A percentile compares a stretch with the other conserved stretches of the same genome.
Evolutionary conservation across 2,329 filamentous ascomycete genomes (phyloP).

Genomic region (Fusarium udum): DNA sequence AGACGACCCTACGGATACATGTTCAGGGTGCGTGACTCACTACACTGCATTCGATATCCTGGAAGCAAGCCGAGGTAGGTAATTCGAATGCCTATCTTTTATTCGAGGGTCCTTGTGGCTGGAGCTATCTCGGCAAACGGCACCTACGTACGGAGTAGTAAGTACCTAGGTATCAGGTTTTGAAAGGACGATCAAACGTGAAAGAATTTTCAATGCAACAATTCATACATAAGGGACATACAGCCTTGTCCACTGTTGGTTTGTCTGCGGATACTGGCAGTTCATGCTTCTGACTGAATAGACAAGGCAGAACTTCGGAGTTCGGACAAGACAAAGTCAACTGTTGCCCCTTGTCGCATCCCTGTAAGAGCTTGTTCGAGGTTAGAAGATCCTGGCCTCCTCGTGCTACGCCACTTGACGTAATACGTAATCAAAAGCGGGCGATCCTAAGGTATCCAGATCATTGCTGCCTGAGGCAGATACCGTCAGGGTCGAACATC

Average conservation of each 20-base stretch:
- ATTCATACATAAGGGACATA: not conserved
- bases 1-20: not conserved
- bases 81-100: conserved; percentile 8
- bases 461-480: conserved; percentile 17
- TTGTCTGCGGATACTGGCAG: not conserved
- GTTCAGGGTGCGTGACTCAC: not conserved
- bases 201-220: not conserved
- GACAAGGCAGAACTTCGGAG: not conserved
- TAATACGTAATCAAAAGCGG: conserved; percentile 33
- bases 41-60: not conserved
- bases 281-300: not conserved
- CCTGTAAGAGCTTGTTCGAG: conserved; percentile 16
- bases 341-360: not conserved
- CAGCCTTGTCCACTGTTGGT: not conserved
- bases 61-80: not conserved
- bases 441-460: not conserved
- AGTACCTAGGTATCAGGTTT: not conserved
- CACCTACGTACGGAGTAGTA: not conserved
- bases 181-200: not conserved
- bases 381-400: conserved; percentile 3
- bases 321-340: not conserved
- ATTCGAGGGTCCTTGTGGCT: conserved; percentile 5
- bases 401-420: conserved; percentile 39
- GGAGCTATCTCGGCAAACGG: conserved; percentile 10
- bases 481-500: not conserved